Conservation (phyloP, 768 basidiomycete species). For the Pilatotrama ljubarskyi region DNA sequence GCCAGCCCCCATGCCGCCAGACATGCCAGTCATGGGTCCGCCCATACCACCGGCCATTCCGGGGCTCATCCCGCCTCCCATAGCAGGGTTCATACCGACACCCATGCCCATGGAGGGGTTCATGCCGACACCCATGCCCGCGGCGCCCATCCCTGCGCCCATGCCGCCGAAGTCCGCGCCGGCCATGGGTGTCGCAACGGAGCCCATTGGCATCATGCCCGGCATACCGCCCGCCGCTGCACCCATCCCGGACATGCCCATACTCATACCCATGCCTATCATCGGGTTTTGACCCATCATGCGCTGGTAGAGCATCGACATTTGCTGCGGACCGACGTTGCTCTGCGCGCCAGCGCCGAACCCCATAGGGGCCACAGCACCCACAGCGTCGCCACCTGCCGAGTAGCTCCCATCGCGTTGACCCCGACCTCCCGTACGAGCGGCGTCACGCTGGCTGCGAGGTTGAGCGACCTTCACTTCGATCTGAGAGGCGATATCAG, state of each 20-base stretch:
- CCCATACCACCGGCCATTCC: slow-evolving; percentile 24
- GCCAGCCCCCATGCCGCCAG: slow-evolving; percentile 16
- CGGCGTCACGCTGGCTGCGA: slow-evolving; percentile 68
- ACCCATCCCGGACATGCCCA: slow-evolving; percentile 32
- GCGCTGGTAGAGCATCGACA: slow-evolving; percentile 89
- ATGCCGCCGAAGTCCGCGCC: slow-evolving; percentile 22
- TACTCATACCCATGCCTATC: slow-evolving; percentile 40
- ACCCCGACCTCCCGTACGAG: slow-evolving; percentile 17
- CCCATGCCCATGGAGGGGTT: slow-evolving; percentile 35
- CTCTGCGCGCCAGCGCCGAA: slow-evolving; percentile 36
- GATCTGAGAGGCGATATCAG: slow-evolving; percentile 52
- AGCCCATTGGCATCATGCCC: slow-evolving; percentile 26
- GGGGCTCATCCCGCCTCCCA: slow-evolving; percentile 50
- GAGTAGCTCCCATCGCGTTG: slow-evolving; percentile 18
- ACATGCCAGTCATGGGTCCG: slow-evolving; percentile 24
- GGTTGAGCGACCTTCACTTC: slow-evolving; percentile 96
- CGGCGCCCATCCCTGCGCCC: slow-evolving; percentile 21
- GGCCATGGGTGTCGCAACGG: slow-evolving; percentile 20
- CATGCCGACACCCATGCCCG: slow-evolving; percentile 25
- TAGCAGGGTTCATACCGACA: slow-evolving; percentile 15
- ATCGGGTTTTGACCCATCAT: slow-evolving; percentile 59
- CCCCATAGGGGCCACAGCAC: slow-evolving; percentile 27
- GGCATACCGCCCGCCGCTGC: slow-evolving; percentile 32
- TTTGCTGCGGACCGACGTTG: slow-evolving; percentile 87
- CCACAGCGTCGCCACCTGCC: slow-evolving; percentile 48